Percentiles rank a stretch among this genome's conserved stretches.
Conservation (phyloP, 257 asterid species). For the Scutellaria minor region DNA sequence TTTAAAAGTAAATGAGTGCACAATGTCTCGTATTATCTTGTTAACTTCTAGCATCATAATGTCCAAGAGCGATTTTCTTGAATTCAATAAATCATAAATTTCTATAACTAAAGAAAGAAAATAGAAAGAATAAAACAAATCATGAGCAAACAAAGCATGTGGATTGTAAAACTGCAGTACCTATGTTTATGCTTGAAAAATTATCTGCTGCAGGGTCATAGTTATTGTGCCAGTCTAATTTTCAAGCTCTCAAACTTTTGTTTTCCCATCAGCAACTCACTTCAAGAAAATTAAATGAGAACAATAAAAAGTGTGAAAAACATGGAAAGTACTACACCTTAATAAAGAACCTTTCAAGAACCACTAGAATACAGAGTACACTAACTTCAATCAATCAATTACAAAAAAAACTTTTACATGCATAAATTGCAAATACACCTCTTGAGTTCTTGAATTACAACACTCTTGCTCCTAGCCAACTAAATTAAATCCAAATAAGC, state of each 20-base stretch:
- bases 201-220: slow-evolving; percentile 30
- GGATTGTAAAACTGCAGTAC: slow-evolving; percentile 19
- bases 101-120: too few species aligned
- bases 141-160: slow-evolving; percentile 15
- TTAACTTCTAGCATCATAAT: background rate
- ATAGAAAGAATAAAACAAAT: background rate
- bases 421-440: too few species aligned
- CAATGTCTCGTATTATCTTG: background rate
- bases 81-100: slow-evolving; percentile 1
- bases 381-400: too few species aligned
- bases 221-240: slow-evolving; percentile 17
- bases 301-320: background rate
- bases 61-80: background rate
- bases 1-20: background rate
- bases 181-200: slow-evolving; percentile 35
- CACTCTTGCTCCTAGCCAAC: too few species aligned
- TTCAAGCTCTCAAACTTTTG: background rate
- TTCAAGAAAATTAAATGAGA: slow-evolving; percentile 18
- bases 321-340: background rate
- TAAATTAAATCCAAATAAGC: too few species aligned
- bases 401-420: too few species aligned
- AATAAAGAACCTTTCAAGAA: too few species aligned
- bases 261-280: slow-evolving; percentile 2
- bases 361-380: too few species aligned
- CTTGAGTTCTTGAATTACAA: too few species aligned